Base-by-base conservation (phyloP, 108 stramenopile species). In the Fistulifera pelliculosa region DNA sequence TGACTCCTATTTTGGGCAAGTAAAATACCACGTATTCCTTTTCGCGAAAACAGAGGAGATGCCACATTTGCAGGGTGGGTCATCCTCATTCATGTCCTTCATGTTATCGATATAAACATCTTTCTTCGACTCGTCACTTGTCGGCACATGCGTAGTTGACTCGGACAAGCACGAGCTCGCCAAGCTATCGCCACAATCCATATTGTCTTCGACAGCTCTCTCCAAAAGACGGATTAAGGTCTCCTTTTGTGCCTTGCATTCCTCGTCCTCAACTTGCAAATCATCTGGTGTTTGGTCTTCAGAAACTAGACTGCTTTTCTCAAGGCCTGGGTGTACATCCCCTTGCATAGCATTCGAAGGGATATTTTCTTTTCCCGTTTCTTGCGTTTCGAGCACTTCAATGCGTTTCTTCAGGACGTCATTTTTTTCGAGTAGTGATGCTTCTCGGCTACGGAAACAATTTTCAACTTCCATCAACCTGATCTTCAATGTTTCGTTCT, bases 1-100 rank as follows among this genome's bases (percentile, higher is more conserved):
- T 65, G 53, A 79, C 38, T 0, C 72, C 76, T n/a, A 83, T 61
- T 35, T 70, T 73, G 19, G 82, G 82, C 11, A 83, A 58, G 50
- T 71, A 83, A 53, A 83, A 83, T 41, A 77, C 75, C 22, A 66
- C 51, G 26, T 76, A 59, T 11, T 79, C 67, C 10, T 41, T 63
- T 76, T 71, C 1, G 64, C 74, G 10, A 64, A 55, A 47, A 80
- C 73, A 13, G 69, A 54, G 31, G 68, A 56, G 10, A 53, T 24
- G 0, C 61, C 56, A 31, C 71, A 78, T 18, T 43, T 53, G 63
- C 66, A 79, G 14, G 51, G 50, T 10, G 14, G 13, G 8, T 18
- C 56, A 38, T 23, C 31, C 13, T 27, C 44, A 8, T 21, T 18
- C 19, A 55, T 40, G 4, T 38, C 39, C n/a, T 41, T 41, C 54